Evolutionary conservation across 148 eudicot species (phyloP).

Genomic region (Silene uniflora): DNA sequence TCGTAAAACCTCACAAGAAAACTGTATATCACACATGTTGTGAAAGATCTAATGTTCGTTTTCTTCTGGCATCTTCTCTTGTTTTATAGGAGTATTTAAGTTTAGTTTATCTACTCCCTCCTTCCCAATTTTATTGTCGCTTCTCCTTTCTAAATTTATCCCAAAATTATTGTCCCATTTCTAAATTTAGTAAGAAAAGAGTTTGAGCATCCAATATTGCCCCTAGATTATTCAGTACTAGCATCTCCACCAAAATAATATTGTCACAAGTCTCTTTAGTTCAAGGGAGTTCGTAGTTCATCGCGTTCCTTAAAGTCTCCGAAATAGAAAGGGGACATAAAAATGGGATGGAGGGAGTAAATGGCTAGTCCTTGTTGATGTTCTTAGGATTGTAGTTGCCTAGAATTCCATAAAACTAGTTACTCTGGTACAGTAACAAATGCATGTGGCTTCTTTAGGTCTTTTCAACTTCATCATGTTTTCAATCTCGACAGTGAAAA

Average conservation of each 20-base stretch:
- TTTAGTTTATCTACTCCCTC: neutral
- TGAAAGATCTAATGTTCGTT: too few relatives aligned
- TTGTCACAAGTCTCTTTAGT: too few relatives aligned
- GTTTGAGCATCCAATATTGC: too few relatives aligned
- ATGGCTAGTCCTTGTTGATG: neutral
- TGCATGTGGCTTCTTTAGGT: constrained; percentile 44
- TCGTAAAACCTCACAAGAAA: neutral
- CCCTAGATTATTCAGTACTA: too few relatives aligned
- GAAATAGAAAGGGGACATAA: too few relatives aligned
- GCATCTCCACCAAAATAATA: too few relatives aligned
- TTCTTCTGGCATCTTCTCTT: neutral
- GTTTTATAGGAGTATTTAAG: neutral
- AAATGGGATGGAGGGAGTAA: neutral
- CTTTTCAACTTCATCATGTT: constrained; percentile 86
- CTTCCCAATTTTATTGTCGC: too few relatives aligned
- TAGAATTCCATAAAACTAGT: neutral
- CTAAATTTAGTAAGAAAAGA: too few relatives aligned
- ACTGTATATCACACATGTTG: neutral
- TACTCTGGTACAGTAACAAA: constrained; percentile 14
- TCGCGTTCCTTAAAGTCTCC: too few relatives aligned
- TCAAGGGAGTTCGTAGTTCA: too few relatives aligned
- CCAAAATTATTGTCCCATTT: too few relatives aligned
- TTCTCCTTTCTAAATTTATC: too few relatives aligned
- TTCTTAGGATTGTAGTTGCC: neutral
- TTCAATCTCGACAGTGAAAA: constrained; percentile 83